Evolutionary conservation across 768 basidiomycete species (phyloP).

Genomic region (Suillus luteus): DNA sequence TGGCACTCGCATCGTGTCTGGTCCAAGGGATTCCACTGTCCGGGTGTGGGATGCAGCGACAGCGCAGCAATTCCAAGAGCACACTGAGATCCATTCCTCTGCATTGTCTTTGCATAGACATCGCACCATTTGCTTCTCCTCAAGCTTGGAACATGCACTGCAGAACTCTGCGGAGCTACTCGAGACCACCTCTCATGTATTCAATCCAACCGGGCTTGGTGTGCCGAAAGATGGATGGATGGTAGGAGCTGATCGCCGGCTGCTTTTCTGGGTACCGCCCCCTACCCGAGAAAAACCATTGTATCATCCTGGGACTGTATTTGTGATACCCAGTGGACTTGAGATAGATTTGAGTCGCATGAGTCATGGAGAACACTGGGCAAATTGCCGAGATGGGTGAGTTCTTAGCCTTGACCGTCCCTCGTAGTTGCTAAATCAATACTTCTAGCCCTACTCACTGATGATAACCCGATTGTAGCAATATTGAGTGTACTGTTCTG

Average conservation of each 20-base stretch:
- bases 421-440: neutral
- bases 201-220: too few species aligned
- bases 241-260: neutral
- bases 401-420: neutral
- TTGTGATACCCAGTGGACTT: neutral
- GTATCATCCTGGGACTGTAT: neutral
- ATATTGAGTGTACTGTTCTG: neutral
- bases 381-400: neutral
- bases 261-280: neutral
- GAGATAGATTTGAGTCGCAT: neutral
- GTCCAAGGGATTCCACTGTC: constrained; percentile 20
- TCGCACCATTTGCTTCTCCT: neutral
- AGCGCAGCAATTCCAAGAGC: neutral
- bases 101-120: neutral
- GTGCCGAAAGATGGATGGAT: neutral
- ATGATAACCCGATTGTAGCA: neutral
- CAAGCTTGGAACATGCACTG: neutral
- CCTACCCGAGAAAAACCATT: neutral
- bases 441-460: neutral
- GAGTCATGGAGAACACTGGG: neutral
- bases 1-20: constrained; percentile 21
- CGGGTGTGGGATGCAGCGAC: constrained; percentile 22
- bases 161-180: neutral
- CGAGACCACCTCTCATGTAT: neutral
- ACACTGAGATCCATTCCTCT: neutral